Evolutionary conservation across 2,329 filamentous ascomycete species (phyloP), one percentile per base, ranked within the genome.

Genomic region (Zasmidium citrigriseum): DNA sequence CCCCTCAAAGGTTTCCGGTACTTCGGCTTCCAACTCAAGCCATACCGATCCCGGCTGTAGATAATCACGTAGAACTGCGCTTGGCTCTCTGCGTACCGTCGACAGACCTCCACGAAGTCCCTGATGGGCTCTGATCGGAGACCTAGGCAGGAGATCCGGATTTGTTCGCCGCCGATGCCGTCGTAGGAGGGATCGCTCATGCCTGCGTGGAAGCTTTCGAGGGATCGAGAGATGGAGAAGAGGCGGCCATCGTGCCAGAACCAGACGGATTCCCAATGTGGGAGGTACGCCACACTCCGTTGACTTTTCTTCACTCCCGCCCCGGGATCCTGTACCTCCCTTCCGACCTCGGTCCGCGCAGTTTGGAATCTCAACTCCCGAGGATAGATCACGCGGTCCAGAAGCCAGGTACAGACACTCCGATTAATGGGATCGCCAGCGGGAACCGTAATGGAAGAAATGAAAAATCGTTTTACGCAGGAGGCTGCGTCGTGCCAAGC

Each of bases 1-100:
- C 86, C 85, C 16, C 89, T 79, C 14, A 87, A 83, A 0, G 88
- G 88, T 78, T 54, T 83, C 61, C 9, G 71, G 64, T 52, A 74
- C 67, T 44, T 72, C 53, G 57, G 70, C 63, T 70, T 62, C 70
- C 65, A 62, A 10, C 57, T 46, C 65, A 68, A 50, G 71, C 75
- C 60, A 73, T 77, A 24, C 66, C 70, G 27, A 68, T 72, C 2
- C 75, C 77, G 4, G 75, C 74, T 56, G 72, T 73, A 51, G 77
- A 76, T 12, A 66, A 72, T 45, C 73, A 81, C 63, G 70, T 75
- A 29, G 71, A 71, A 52, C 70, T 76, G 48, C 73, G 71, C 55
- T 74, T 76, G 44, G 68, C 70, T 24, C 73, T 64, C 29, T 69
- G 74, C 70, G 70, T 75, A 41, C 67, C 70, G 57, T 73, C 77